Percentiles rank a stretch among this genome's conserved stretches.
Conservation (phyloP, 805 yeast species). For the Wickerhamiella azymoides region DNA sequence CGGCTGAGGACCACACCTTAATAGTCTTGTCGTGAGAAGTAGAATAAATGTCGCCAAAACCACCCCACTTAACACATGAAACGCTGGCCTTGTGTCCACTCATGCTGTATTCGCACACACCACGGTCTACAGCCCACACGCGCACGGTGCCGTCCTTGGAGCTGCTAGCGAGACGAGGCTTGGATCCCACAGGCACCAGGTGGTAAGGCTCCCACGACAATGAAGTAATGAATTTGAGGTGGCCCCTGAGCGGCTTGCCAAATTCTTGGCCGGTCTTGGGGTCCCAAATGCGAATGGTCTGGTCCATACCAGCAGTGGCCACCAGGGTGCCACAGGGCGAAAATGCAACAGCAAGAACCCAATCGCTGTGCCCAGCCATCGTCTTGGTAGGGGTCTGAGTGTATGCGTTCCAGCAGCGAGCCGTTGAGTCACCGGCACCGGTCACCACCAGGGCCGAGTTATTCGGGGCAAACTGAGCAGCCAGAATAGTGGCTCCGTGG, state of each 20-base stretch:
- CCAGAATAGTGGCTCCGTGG: slow-evolving; percentile 84
- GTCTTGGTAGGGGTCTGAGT: slow-evolving; percentile 84
- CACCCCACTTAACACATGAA: slow-evolving; percentile 96
- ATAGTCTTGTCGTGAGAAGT: slow-evolving; percentile 92
- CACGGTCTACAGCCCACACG: slow-evolving; percentile 72
- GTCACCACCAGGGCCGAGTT: slow-evolving; percentile 76
- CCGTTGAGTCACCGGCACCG: slow-evolving; percentile 94
- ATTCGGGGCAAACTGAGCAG: slow-evolving; percentile 88
- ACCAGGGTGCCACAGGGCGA: slow-evolving; percentile 82
- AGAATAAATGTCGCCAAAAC: slow-evolving; percentile 67
- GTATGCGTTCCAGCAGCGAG: slow-evolving; percentile 92
- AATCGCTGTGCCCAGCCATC: slow-evolving; percentile 71
- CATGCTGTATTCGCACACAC: slow-evolving; percentile 55
- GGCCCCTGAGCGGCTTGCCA: slow-evolving; percentile 69
- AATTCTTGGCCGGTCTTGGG: slow-evolving; percentile 54
- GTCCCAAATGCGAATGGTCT: slow-evolving; percentile 80
- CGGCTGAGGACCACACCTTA: slow-evolving; percentile 74
- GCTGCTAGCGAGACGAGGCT: slow-evolving; percentile 55
- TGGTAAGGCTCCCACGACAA: slow-evolving; percentile 93
- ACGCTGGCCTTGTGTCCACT: slow-evolving; percentile 83
- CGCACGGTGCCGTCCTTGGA: slow-evolving; percentile 85
- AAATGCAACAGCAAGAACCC: slow-evolving; percentile 88
- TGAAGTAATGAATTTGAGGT: slow-evolving; percentile 78
- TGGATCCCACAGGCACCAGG: slow-evolving; percentile 40
- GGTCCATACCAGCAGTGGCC: slow-evolving; percentile 96